Evolutionary conservation across 2,329 filamentous ascomycete genomes (phyloP).

Genomic region (Tolypocladium amazonense): DNA sequence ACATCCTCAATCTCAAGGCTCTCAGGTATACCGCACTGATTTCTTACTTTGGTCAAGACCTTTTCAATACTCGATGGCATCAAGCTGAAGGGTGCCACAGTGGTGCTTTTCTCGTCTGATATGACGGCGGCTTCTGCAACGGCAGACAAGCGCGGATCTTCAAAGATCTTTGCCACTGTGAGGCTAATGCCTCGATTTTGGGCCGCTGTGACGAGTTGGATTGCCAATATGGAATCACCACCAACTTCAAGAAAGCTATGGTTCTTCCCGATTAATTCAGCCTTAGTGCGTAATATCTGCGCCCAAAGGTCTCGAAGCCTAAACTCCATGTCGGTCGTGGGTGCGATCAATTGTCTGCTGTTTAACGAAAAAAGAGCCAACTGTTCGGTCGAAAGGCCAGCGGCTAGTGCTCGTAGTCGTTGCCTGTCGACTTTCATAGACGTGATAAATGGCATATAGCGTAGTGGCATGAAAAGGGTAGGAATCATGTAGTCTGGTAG

Average conservation of each 20-base stretch:
- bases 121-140: not conserved
- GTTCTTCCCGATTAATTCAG: not conserved
- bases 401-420: not conserved
- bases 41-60: too few relatives aligned
- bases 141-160: not conserved
- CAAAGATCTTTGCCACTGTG: slow-evolving; percentile 9
- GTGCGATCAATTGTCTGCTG: not conserved
- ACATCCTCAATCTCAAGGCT: slow-evolving; percentile 15
- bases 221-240: slow-evolving; percentile 16
- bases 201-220: not conserved
- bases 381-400: not conserved
- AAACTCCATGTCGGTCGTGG: not conserved
- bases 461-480: not conserved
- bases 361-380: not conserved
- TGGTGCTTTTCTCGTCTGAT: too few relatives aligned
- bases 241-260: slow-evolving; percentile 18
- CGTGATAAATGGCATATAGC: not conserved
- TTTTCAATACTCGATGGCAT: too few relatives aligned
- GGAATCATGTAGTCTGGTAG: slow-evolving; percentile 3
- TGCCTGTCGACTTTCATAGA: not conserved
- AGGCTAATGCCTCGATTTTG: not conserved
- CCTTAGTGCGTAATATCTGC: slow-evolving; percentile 23
- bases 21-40: not conserved
- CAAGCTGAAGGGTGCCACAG: not conserved
- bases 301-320: slow-evolving; percentile 5